Evolutionary conservation across 2,329 filamentous ascomycete genomes (phyloP).

Genomic region (Sclerotinia borealis): DNA sequence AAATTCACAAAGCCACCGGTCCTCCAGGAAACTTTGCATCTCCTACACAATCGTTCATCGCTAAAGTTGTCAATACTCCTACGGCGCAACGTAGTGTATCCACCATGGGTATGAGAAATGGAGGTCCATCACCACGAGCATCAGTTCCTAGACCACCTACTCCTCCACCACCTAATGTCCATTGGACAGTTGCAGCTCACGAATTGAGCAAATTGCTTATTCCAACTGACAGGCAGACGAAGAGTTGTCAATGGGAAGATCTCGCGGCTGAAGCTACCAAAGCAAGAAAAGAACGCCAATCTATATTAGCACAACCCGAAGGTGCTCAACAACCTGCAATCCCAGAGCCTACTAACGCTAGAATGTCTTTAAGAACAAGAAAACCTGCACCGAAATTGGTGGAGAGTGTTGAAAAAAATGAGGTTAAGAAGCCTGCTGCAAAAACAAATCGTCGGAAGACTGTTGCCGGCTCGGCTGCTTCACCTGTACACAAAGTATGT

Average conservation of each 20-base stretch:
- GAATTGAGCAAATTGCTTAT: conserved; percentile 80
- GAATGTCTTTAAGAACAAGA: conserved; percentile 69
- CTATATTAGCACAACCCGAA: conserved; percentile 38
- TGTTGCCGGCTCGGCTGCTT: conserved; percentile 46
- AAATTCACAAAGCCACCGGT: conserved; percentile 45
- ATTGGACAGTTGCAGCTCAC: conserved; percentile 78
- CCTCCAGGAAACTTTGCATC: conserved; percentile 71
- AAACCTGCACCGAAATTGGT: conserved; percentile 49
- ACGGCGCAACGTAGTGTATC: conserved; percentile 61
- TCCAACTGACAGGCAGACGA: conserved; percentile 66
- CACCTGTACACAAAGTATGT: conserved; percentile 41
- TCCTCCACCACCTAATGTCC: conserved; percentile 72
- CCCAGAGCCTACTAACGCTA: conserved; percentile 39
- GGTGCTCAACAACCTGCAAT: conserved; percentile 29
- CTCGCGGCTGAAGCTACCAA: conserved; percentile 64
- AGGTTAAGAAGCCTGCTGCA: conserved; percentile 34
- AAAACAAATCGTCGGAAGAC: conserved; percentile 53
- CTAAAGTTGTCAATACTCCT: conserved; percentile 62
- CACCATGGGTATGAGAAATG: conserved; percentile 38
- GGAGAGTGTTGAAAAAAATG: conserved; percentile 48
- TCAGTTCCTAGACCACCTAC: conserved; percentile 44
- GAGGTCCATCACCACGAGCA: conserved; percentile 33
- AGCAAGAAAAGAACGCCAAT: conserved; percentile 58
- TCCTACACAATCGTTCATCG: conserved; percentile 80
- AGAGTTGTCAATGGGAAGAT: conserved; percentile 72